phyloP scores from a whole-genome alignment of 495 filamentous ascomycete genomes.

The Penicillium diatomitis region DNA sequence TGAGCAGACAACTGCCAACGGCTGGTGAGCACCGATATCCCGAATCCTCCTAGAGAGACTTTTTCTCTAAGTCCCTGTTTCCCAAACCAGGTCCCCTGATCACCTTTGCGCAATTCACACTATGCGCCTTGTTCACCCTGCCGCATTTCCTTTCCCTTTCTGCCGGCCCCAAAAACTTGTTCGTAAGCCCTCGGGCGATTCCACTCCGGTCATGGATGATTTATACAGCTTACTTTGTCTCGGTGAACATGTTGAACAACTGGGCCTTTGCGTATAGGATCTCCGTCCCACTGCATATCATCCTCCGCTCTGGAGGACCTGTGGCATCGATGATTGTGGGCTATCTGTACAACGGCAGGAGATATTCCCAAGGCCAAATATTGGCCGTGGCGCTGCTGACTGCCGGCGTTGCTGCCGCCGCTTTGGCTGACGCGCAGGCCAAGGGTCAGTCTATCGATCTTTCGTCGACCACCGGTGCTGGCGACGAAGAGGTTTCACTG shows the following conservation, averaged over 20 bases:
- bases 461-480: too few species aligned
- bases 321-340: constrained; percentile 89
- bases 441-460: constrained; percentile 49
- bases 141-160: constrained; percentile 69
- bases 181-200: constrained; percentile 67
- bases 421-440: constrained; percentile 75
- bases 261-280: constrained; percentile 96
- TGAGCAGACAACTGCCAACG: constrained; percentile 28
- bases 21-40: constrained; percentile 18
- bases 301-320: constrained; percentile 86
- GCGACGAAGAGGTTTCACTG: constrained; percentile 3
- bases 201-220: constrained; percentile 77
- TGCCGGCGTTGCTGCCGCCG: constrained; percentile 73
- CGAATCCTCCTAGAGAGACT: background rate
- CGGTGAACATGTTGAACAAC: constrained; percentile 91
- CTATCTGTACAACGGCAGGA: constrained; percentile 66
- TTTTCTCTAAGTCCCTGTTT: background rate
- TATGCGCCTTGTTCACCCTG: constrained; percentile 58
- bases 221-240: constrained; percentile 85
- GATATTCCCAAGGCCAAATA: constrained; percentile 72
- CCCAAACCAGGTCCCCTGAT: constrained; percentile 62
- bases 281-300: constrained; percentile 94
- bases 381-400: constrained; percentile 73
- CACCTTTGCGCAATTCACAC: constrained; percentile 87
- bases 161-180: constrained; percentile 50